Base-by-base conservation (phyloP, 1,139 yeast genomes). In the Pichia sp. region DNA sequence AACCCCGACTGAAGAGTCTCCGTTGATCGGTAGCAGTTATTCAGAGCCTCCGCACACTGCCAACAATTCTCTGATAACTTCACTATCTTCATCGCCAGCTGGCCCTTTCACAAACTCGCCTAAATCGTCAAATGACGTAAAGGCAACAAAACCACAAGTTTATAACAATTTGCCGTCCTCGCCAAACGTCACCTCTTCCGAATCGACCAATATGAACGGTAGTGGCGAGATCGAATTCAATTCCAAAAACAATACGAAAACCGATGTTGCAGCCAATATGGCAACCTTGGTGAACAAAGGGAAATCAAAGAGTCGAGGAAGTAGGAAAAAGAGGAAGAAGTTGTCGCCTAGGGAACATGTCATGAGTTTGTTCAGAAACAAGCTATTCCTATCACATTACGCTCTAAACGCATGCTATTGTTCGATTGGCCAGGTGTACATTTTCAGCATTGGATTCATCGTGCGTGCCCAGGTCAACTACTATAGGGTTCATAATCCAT, bases 351-450 rank as follows among this genome's bases (percentile, higher is more conserved):
- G 47, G 34, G 58, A 61, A 2, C 71, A 68, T 51, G 56, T 68
- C 8, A 31, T 49, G 5, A 50, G 57, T 11, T 54, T 69, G n/a
- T 11, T 67, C 4, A 58, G 54, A 3, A 59, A 65, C 50, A 61
- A 58, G 29, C 45, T 59, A 0, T 83, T 82, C 57, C 63, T 82
- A 63, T 70, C 75, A 40, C 83, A 79, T 61, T 82, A 76, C 61
- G 49, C 78, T 8, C 73, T 85, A 19, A 72, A 87, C 59, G 87
- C 90, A 1, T 69, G 81, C 2, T 71, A 85, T 48, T 86, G 87
- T 61, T 88, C 90, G 1, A 75, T 84, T 57, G 95, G 95, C 8
- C 93, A 87, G 67, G 82, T 86, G 77, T 87, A 85, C 66, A 87
- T 87, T 34, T 85, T 80, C 64, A 80, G 88, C 4, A 82, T 87